Base-by-base conservation (phyloP, 768 basidiomycete genomes). In the Lentinula guzmanii region DNA sequence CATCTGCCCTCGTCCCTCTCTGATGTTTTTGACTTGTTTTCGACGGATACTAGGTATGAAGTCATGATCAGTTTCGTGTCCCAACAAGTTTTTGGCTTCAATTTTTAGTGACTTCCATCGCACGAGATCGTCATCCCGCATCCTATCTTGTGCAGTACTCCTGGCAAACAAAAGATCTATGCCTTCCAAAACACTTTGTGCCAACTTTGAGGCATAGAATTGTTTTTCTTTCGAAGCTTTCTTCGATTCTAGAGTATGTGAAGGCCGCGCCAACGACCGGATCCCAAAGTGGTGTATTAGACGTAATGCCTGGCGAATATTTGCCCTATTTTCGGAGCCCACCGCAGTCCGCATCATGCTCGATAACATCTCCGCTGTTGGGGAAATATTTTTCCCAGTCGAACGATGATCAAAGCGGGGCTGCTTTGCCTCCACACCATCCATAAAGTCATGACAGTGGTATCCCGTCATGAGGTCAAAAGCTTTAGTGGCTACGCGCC, bases 381-480 rank as follows among this genome's bases (percentile, higher is more conserved):
- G 83, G 15, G 69, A 59, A 50, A 86, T 63, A 62, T 76, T 79
- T 62, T 77, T 74, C 31, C 80, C 81, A 35, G 68, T 58, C n/a
- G 74, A 70, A 41, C 77, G 78, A 66, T 72, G 72, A 62, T 80
- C 78, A 10, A 77, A 66, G 61, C 70, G 73, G 8, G 82, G 84
- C n/a, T 54, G 48, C 45, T 61, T 41, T 13, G 66, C 62, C 2
- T 76, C 73, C 4, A 79, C 70, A 4, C 77, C 81, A 43, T 82
- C 81, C 72, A 78, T 77, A 62, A 86, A 85, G 53, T 82, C 82
- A 59, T 81, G 77, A 1, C 71, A 66, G 62, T 79, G 80, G 65
- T 82, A 84, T 5, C 90, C 90, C 3, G 88, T 87, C 85, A 92
- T 87, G 65, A 90, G 74, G 63, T 89, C 83, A 70, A 91, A 87